Conservation (phyloP, 2,329 filamentous ascomycete genomes). For the Talaromyces sp. region DNA sequence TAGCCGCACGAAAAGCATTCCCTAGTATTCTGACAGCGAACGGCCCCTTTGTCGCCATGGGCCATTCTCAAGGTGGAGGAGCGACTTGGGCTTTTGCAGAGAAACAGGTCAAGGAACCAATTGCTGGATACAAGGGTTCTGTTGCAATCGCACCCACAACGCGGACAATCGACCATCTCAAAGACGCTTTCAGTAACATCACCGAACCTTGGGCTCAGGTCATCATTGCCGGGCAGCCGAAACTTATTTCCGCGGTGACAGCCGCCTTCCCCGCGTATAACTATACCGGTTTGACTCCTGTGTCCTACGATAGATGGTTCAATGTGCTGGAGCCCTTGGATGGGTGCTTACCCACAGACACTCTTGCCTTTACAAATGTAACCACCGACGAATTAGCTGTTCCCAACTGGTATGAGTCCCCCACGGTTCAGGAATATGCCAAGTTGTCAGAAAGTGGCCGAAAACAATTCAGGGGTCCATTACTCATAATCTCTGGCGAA, state of each 20-base stretch:
- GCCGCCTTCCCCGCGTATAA: slow-evolving; percentile 8
- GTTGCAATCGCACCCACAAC: slow-evolving; percentile 12
- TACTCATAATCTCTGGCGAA: slow-evolving; percentile 9
- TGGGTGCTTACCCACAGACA: slow-evolving; percentile 11
- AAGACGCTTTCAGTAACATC: slow-evolving; percentile 10
- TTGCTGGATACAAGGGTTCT: slow-evolving; percentile 9
- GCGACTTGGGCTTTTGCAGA: slow-evolving; percentile 39
- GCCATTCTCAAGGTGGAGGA: slow-evolving; percentile 49
- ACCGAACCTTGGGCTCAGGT: slow-evolving; percentile 7
- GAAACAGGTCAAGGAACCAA: slow-evolving; percentile 10
- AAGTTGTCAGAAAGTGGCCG: slow-evolving; percentile 12
- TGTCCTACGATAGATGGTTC: slow-evolving; percentile 14
- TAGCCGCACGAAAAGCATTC: slow-evolving; percentile 45
- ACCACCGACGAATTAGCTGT: slow-evolving; percentile 7
- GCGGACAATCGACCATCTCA: slow-evolving; percentile 10
- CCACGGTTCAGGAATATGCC: slow-evolving; percentile 4
- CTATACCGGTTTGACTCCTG: slow-evolving; percentile 2
- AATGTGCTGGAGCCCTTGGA: slow-evolving; percentile 9
- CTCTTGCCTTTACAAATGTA: slow-evolving; percentile 7
- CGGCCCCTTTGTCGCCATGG: slow-evolving; percentile 43
- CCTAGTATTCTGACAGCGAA: slow-evolving; percentile 30
- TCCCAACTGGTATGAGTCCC: slow-evolving; percentile 6
- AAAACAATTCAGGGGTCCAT: slow-evolving; percentile 12
- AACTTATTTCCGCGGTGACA: not conserved
- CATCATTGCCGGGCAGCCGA: slow-evolving; percentile 6